Percentiles rank a stretch among this genome's conserved stretches.
These are phyloP conservation scores for Metschnikowia chrysomelidarum DNA, from an alignment of 805 yeast genomes.

Conservation along the genomic window DNA sequence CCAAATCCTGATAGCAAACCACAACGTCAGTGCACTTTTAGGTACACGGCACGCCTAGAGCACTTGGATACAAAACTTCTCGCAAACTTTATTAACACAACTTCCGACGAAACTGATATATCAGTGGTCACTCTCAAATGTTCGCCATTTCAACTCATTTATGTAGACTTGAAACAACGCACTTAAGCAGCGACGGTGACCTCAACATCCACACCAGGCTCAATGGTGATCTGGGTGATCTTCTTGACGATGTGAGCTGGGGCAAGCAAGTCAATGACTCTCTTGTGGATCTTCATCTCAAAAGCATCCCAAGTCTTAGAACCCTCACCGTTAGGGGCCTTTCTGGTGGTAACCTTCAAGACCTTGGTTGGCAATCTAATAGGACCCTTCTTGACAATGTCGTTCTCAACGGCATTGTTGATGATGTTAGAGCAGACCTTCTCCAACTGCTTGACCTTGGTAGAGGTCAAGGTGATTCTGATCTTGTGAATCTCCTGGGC, in stretches of 20 bases:
- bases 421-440: conserved; percentile 90
- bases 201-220: conserved; percentile 99
- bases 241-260: conserved; percentile 91
- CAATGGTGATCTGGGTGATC: conserved; percentile 96
- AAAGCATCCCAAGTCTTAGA: conserved; percentile 99
- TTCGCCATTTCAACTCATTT: conserved; percentile 4
- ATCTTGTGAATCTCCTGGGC: conserved; percentile 89
- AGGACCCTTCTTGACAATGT: conserved; percentile 95
- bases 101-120: conserved; percentile 10
- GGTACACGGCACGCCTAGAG: conserved; percentile 64
- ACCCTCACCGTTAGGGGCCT: conserved; percentile 99
- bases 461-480: conserved; percentile 98
- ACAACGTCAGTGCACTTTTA: conserved; percentile 49
- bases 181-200: conserved; percentile 83
- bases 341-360: conserved; percentile 97
- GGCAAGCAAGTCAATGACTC: conserved; percentile 97
- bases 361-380: conserved; percentile 99
- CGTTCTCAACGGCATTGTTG: conserved; percentile 78
- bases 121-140: conserved; percentile 5
- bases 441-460: conserved; percentile 98
- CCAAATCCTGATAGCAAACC: conserved; percentile 61
- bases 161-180: conserved; percentile 3
- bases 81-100: conserved; percentile 15
- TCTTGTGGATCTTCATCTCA: conserved; percentile 99
- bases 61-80: conserved; percentile 36